A percentile compares a stretch with the other conserved stretches of the same genome.
These are phyloP conservation scores for Ganoderma lingzhi DNA, from an alignment of 1,284 basidiomycete species.

Conservation along the genomic window DNA sequence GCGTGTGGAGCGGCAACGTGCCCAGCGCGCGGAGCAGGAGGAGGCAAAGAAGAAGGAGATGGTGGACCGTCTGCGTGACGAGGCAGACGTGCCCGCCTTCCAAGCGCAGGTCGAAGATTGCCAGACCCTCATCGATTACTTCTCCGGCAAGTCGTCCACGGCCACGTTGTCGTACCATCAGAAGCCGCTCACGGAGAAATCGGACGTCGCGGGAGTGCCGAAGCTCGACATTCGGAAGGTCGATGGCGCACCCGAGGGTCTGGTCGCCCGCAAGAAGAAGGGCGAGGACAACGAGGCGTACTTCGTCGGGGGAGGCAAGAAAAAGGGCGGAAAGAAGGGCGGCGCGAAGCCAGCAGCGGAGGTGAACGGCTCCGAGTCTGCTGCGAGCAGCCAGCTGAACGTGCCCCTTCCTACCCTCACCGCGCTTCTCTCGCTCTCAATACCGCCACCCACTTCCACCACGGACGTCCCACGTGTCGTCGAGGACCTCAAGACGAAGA, in stretches of 20 bases:
- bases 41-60: slow-evolving; percentile 85
- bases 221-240: slow-evolving; percentile 89
- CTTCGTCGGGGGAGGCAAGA: slow-evolving; percentile 76
- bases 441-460: slow-evolving; percentile 85
- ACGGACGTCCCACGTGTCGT: slow-evolving; percentile 87
- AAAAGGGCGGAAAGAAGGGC: slow-evolving; percentile 79
- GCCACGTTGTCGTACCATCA: slow-evolving; percentile 47
- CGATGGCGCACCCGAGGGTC: slow-evolving; percentile 74
- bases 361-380: slow-evolving; percentile 46
- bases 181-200: slow-evolving; percentile 45
- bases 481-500: slow-evolving; percentile 93
- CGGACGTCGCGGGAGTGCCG: slow-evolving; percentile 77
- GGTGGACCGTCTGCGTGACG: slow-evolving; percentile 86
- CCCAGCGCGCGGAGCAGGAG: slow-evolving; percentile 87
- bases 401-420: slow-evolving; percentile 88
- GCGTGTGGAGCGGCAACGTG: slow-evolving; percentile 82
- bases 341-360: slow-evolving; percentile 52
- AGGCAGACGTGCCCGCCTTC: slow-evolving; percentile 92
- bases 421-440: slow-evolving; percentile 89
- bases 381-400: slow-evolving; percentile 62
- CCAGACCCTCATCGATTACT: slow-evolving; percentile 91
- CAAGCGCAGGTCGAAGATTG: slow-evolving; percentile 97
- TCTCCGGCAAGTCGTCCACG: slow-evolving; percentile 77
- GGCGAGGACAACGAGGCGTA: slow-evolving; percentile 86
- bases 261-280: slow-evolving; percentile 92